Percentiles rank a stretch among this genome's conserved stretches.
Conservation (phyloP, 2,329 filamentous ascomycete species). For the Colletotrichum karsti region DNA sequence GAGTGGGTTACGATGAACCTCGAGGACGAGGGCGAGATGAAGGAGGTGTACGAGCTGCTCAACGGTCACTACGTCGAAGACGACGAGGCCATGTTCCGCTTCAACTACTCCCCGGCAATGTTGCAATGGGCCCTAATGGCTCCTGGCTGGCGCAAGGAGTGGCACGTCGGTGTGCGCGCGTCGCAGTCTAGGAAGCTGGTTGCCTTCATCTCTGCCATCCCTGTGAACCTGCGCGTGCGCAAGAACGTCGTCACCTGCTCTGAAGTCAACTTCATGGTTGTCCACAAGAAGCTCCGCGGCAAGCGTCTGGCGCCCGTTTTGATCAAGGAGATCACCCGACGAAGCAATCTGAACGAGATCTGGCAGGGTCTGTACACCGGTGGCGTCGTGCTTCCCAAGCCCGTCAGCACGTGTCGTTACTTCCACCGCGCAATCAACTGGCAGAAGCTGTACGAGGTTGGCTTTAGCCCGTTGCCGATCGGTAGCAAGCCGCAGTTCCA, state of each 20-base stretch:
- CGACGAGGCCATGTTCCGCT: constrained; percentile 95
- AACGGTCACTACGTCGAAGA: constrained; percentile 98
- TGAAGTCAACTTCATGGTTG: constrained; percentile 97
- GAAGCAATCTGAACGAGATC: constrained; percentile 85
- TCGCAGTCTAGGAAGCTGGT: constrained; percentile 86
- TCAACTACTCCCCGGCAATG: constrained; percentile 92
- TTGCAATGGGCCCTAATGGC: constrained; percentile 95
- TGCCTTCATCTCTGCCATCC: constrained; percentile 95
- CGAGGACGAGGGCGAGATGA: constrained; percentile 77
- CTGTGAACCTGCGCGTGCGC: constrained; percentile 83
- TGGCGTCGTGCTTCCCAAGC: constrained; percentile 88
- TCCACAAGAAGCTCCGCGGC: constrained; percentile 96
- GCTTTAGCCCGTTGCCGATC: constrained; percentile 87
- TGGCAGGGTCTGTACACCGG: constrained; percentile 98
- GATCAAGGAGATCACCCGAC: constrained; percentile 96
- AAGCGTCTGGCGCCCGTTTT: constrained; percentile 93
- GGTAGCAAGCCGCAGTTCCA: constrained; percentile 88
- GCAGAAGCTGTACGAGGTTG: constrained; percentile 94
- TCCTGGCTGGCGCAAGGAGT: constrained; percentile 91
- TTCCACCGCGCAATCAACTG: constrained; percentile 95
- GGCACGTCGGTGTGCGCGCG: constrained; percentile 94
- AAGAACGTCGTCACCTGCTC: constrained; percentile 78
- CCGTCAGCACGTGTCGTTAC: constrained; percentile 92
- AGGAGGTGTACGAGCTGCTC: constrained; percentile 91
- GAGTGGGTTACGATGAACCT: constrained; percentile 96